Evolutionary conservation across 202 grass and related monocot species (phyloP).

Genomic region (Cymbopogon flexuosus): DNA sequence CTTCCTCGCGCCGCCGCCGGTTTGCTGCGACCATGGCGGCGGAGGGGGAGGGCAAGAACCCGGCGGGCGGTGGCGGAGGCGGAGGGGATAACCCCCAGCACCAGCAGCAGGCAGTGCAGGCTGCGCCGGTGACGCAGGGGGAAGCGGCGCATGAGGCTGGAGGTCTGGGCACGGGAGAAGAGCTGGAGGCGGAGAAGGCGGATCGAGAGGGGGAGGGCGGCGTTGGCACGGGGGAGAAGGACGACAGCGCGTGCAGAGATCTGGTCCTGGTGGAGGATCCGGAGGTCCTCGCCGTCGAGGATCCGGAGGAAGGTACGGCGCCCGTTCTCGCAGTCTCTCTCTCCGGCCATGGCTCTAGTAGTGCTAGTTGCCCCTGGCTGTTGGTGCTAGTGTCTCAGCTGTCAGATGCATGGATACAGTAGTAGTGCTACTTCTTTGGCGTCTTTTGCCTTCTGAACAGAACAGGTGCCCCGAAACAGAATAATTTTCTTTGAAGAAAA

Average conservation of each 20-base stretch:
- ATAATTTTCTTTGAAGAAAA: background rate
- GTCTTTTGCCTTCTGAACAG: background rate
- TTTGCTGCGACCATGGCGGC: slow-evolving; percentile 40
- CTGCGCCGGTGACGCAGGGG: background rate
- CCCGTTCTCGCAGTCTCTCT: background rate
- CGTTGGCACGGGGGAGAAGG: background rate
- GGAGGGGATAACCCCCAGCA: slow-evolving; percentile 27
- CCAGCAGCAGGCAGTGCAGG: slow-evolving; percentile 12
- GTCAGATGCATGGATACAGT: slow-evolving; percentile 1
- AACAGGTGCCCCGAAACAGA: background rate
- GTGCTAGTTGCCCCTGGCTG: background rate
- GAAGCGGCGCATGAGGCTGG: slow-evolving; percentile 5
- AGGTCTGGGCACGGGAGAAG: background rate
- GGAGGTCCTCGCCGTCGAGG: slow-evolving; percentile 28
- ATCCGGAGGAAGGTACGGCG: slow-evolving; percentile 26
- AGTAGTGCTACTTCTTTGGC: background rate
- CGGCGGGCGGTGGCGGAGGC: slow-evolving; percentile 11
- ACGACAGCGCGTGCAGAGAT: slow-evolving; percentile 24
- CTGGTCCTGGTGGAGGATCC: slow-evolving; percentile 27
- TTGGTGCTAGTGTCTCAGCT: slow-evolving; percentile 3
- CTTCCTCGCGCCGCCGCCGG: background rate
- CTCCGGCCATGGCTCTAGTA: background rate
- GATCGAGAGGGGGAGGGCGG: background rate
- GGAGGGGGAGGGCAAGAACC: slow-evolving; percentile 42
- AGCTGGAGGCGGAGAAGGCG: slow-evolving; percentile 17